phyloP scores from a whole-genome alignment of 441 rosid species.

The Adansonia rubrostipa region DNA sequence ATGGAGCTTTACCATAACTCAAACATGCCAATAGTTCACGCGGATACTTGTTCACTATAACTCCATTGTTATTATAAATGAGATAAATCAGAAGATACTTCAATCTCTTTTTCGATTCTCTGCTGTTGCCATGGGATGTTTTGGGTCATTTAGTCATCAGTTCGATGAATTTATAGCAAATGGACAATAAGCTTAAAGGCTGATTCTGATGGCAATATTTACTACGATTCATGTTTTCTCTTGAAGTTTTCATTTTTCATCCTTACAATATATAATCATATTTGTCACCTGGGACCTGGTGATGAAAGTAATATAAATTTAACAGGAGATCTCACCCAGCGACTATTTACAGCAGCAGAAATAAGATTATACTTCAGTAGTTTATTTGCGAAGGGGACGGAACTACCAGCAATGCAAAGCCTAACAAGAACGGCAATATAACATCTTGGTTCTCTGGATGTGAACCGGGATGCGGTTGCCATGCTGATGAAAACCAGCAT shows the following conservation, averaged over 20 bases:
- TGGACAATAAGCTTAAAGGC: not conserved
- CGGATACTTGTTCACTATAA: not conserved
- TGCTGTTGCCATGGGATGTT: not conserved
- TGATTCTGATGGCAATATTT: not conserved
- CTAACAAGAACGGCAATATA: constrained; percentile 63
- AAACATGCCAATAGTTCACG: not conserved
- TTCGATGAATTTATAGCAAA: not conserved
- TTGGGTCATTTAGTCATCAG: too few species aligned
- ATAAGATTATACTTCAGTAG: constrained; percentile 56
- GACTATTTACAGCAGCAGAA: constrained; percentile 66
- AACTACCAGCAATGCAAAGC: constrained; percentile 40
- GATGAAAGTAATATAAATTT: constrained; percentile 22
- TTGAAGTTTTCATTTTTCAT: not conserved
- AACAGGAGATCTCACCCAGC: constrained; percentile 54
- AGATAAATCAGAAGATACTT: not conserved
- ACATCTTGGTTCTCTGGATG: constrained; percentile 63
- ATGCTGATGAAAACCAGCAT: constrained; percentile 32
- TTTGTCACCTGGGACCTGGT: constrained; percentile 18
- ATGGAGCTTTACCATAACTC: constrained; percentile 18
- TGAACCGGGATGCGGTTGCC: constrained; percentile 77
- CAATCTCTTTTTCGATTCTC: not conserved
- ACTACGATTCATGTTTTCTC: not conserved
- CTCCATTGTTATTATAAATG: not conserved
- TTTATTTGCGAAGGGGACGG: constrained; percentile 43
- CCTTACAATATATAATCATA: not conserved